These are phyloP conservation scores for Chloranthus sessilifolius DNA, from an alignment of 164 flowering plant species.

Conservation along the genomic window DNA sequence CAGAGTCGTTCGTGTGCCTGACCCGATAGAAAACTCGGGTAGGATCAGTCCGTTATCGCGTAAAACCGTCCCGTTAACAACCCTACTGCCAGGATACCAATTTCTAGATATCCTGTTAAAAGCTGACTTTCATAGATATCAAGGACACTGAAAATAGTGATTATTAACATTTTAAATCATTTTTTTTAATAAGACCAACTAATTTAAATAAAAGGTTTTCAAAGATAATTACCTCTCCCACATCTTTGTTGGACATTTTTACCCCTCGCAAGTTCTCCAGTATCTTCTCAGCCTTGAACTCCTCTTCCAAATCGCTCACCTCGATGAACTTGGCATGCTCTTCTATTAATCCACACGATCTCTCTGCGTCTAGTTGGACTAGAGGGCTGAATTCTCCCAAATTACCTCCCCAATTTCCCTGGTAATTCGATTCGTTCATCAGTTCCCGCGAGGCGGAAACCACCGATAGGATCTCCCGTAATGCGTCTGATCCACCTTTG, in stretches of 20 bases:
- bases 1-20: too few species aligned
- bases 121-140: too few species aligned
- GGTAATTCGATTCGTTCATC: constrained; percentile 24
- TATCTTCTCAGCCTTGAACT: constrained; percentile 32
- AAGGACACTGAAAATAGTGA: too few species aligned
- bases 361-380: constrained; percentile 14
- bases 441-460: constrained; percentile 61
- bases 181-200: too few species aligned
- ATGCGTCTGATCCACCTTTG: constrained; percentile 33
- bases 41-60: too few species aligned
- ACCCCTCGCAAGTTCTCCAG: constrained; percentile 71
- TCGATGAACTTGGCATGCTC: constrained; percentile 31
- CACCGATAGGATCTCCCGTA: constrained; percentile 65
- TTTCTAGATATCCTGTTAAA: too few species aligned
- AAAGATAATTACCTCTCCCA: constrained; percentile 63
- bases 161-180: too few species aligned
- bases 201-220: too few species aligned
- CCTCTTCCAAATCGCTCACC: constrained; percentile 34
- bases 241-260: constrained; percentile 58
- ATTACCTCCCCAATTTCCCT: constrained; percentile 31
- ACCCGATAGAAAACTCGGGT: too few species aligned
- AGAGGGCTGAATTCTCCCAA: constrained; percentile 33
- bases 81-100: too few species aligned
- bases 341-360: constrained; percentile 21
- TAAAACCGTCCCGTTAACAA: too few species aligned